These are phyloP conservation scores for Helicostylum pulchrum DNA, from an alignment of 192 early-diverging fungal genomes.

Conservation along the genomic window DNA sequence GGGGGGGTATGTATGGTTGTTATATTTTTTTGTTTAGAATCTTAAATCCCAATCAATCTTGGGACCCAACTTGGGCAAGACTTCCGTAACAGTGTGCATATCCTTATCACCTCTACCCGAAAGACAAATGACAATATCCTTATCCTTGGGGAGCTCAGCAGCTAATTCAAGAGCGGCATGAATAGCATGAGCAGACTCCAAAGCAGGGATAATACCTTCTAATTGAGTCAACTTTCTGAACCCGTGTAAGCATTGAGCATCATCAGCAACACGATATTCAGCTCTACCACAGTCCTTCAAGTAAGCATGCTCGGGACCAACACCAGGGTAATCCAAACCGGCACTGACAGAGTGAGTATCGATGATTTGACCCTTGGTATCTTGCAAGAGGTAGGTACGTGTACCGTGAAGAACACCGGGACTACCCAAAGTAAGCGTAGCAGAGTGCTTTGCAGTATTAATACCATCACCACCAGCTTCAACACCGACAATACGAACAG, in stretches of 20 bases:
- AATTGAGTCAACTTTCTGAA: conserved; percentile 68
- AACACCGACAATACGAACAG: conserved; percentile 87
- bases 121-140: conserved; percentile 87
- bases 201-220: conserved; percentile 93
- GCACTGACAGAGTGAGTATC: conserved; percentile 94
- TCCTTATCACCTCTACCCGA: conserved; percentile 98
- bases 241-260: conserved; percentile 83
- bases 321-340: conserved; percentile 97
- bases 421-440: conserved; percentile 79
- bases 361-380: conserved; percentile 93
- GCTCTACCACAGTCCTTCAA: conserved; percentile 85
- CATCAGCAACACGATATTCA: conserved; percentile 62
- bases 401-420: conserved; percentile 97
- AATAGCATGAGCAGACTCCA: conserved; percentile 93
- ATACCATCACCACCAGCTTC: conserved; percentile 95
- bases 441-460: conserved; percentile 85
- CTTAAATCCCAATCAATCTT: conserved; percentile 90
- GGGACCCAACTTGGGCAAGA: conserved; percentile 84
- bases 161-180: conserved; percentile 80
- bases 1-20: too few species aligned
- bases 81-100: conserved; percentile 88
- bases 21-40: conserved; percentile 27
- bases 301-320: conserved; percentile 95
- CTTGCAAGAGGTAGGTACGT: conserved; percentile 92
- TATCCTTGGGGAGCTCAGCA: conserved; percentile 63